A percentile compares a stretch with the other conserved stretches of the same genome.
Evolutionary conservation across 1,284 basidiomycete genomes (phyloP).

Genomic region (Takashimella tepidaria): DNA sequence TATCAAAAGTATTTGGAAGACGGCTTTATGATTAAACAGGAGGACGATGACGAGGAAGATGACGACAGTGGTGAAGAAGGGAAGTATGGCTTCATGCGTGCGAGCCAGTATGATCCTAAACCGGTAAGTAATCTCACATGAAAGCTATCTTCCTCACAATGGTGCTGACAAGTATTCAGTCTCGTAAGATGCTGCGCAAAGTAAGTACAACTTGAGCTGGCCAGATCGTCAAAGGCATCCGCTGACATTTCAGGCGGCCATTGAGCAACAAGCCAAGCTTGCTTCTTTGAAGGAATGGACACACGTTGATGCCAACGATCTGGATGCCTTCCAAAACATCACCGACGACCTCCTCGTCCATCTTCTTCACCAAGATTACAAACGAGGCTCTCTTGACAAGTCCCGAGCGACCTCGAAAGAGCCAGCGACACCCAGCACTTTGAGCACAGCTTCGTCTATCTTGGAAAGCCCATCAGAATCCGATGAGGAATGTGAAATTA

Average conservation of each 20-base stretch:
- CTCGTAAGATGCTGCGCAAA: constrained; percentile 49
- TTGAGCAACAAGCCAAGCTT: constrained; percentile 69
- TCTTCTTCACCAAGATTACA: constrained; percentile 26
- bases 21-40: constrained; percentile 19
- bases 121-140: constrained; percentile 28
- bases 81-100: constrained; percentile 60
- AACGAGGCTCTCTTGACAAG: constrained; percentile 5
- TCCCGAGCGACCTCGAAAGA: not conserved
- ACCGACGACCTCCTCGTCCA: constrained; percentile 31
- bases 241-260: constrained; percentile 55
- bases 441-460: not conserved
- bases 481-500: constrained; percentile 2
- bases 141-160: too few relatives aligned
- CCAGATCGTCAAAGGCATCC: not conserved
- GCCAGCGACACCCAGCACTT: not conserved
- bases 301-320: constrained; percentile 58
- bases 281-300: constrained; percentile 81
- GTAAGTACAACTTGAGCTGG: constrained; percentile 43
- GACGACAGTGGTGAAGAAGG: constrained; percentile 43
- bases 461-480: not conserved
- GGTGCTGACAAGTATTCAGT: constrained; percentile 15
- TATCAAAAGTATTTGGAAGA: constrained; percentile 16
- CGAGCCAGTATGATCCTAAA: constrained; percentile 55
- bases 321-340: constrained; percentile 53
- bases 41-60: constrained; percentile 27